Evolutionary conservation across 208 protist genomes (phyloP).

Genomic region (Acanthamoeba castellanii): DNA sequence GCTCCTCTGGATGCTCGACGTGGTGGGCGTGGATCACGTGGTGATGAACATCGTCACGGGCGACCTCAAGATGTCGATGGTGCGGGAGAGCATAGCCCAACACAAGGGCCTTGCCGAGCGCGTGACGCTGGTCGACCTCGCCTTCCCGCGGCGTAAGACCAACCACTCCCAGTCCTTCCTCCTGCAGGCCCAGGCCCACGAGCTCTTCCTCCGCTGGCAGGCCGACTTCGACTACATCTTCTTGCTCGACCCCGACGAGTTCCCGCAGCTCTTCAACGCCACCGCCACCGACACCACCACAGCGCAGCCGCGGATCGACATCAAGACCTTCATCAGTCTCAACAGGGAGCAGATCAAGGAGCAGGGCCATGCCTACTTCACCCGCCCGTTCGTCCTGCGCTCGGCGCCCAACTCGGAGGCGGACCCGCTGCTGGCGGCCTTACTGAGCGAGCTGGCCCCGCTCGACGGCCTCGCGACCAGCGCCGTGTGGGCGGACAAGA

Average conservation of each 20-base stretch:
- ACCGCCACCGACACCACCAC: background rate
- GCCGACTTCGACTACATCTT: slow-evolving; percentile 10
- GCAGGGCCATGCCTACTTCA: background rate
- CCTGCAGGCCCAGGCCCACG: background rate
- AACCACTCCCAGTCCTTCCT: background rate
- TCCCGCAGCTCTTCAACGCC: background rate
- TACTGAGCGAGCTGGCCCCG: background rate
- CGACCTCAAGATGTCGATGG: background rate
- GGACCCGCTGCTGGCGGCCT: background rate
- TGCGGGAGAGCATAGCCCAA: background rate
- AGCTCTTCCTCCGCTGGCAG: background rate
- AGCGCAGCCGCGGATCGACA: background rate
- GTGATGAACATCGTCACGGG: background rate
- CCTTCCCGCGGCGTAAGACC: background rate
- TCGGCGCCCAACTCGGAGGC: background rate
- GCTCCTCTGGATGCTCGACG: slow-evolving; percentile 5
- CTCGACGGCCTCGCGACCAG: too few relatives aligned
- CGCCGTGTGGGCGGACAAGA: too few relatives aligned
- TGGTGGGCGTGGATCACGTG: slow-evolving; percentile 4
- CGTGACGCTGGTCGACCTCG: slow-evolving; percentile 1
- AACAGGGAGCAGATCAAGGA: background rate
- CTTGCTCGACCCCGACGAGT: background rate
- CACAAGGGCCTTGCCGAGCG: background rate
- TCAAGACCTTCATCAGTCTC: background rate
- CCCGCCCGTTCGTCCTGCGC: background rate